Evolutionary conservation across 2,329 filamentous ascomycete genomes (phyloP).

Genomic region (Aaosphaeria arxii): DNA sequence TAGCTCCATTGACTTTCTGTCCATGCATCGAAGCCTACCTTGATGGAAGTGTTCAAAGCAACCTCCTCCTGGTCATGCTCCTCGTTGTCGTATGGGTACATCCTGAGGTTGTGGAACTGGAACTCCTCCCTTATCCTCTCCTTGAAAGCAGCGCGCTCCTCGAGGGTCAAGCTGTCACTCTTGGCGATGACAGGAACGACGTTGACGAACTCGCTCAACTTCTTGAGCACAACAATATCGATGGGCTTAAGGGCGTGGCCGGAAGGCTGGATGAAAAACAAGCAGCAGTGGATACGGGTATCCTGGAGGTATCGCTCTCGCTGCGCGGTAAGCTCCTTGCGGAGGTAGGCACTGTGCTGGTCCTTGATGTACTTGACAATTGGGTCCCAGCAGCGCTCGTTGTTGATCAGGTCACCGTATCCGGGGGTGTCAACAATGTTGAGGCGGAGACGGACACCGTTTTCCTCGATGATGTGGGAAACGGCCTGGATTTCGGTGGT

Average conservation of each 20-base stretch:
- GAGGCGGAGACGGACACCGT: constrained; percentile 91
- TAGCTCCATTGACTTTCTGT: constrained; percentile 21
- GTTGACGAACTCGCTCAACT: constrained; percentile 98
- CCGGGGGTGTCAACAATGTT: constrained; percentile 99
- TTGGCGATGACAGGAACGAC: constrained; percentile 99
- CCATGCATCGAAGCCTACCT: constrained; percentile 57
- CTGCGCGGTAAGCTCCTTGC: constrained; percentile 98
- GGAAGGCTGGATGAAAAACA: constrained; percentile 99
- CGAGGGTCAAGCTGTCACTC: constrained; percentile 90
- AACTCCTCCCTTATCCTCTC: constrained; percentile 99
- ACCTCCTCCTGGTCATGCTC: constrained; percentile 98
- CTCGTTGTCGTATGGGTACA: constrained; percentile 99
- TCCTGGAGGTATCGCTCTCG: constrained; percentile 99
- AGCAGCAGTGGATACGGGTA: constrained; percentile 97
- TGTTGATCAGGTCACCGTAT: constrained; percentile 98
- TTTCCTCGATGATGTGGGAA: constrained; percentile 99
- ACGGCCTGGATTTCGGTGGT: constrained; percentile 98
- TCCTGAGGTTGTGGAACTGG: constrained; percentile 98
- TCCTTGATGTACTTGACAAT: constrained; percentile 99
- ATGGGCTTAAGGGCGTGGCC: constrained; percentile 98
- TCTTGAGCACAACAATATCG: constrained; percentile 99
- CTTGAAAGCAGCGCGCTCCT: constrained; percentile 96
- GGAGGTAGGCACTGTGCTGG: constrained; percentile 97
- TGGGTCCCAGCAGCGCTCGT: constrained; percentile 99
- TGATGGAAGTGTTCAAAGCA: constrained; percentile 90